Conservation (phyloP, 306 rosid species). For the Biancaea sappan region DNA sequence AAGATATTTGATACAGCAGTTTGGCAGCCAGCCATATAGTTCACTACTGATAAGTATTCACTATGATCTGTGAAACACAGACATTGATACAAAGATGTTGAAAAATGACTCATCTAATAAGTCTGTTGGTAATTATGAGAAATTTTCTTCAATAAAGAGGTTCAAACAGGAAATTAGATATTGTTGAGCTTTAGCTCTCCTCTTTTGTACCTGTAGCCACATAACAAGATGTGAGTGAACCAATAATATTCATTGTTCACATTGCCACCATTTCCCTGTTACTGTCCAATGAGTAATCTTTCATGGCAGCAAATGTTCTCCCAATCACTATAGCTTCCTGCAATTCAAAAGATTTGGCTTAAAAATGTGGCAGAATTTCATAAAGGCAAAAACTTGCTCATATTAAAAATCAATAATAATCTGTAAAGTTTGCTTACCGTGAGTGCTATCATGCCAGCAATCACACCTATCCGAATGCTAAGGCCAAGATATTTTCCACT, state of each 20-base stretch:
- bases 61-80: neutral
- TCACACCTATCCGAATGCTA: slow-evolving; percentile 66
- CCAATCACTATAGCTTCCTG: slow-evolving; percentile 94
- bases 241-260: slow-evolving; percentile 84
- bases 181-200: neutral
- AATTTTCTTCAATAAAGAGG: neutral
- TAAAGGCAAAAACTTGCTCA: neutral
- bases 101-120: no score
- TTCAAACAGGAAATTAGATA: neutral
- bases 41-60: slow-evolving; percentile 56
- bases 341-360: neutral
- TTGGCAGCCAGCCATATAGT: slow-evolving; percentile 80
- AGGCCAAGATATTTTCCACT: slow-evolving; percentile 56
- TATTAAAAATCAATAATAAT: neutral
- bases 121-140: no score
- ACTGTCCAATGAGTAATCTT: slow-evolving; percentile 76
- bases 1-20: slow-evolving; percentile 88
- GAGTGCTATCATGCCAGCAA: slow-evolving; percentile 70
- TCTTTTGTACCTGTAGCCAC: slow-evolving; percentile 66
- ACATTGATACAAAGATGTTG: neutral
- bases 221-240: slow-evolving; percentile 84
- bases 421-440: slow-evolving; percentile 52
- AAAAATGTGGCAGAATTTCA: neutral
- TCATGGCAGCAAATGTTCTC: slow-evolving; percentile 87
- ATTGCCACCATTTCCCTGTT: slow-evolving; percentile 94